These are phyloP conservation scores for Erythrobasidium hasegawianum DNA, from an alignment of 1,284 basidiomycete species.

Conservation along the genomic window DNA sequence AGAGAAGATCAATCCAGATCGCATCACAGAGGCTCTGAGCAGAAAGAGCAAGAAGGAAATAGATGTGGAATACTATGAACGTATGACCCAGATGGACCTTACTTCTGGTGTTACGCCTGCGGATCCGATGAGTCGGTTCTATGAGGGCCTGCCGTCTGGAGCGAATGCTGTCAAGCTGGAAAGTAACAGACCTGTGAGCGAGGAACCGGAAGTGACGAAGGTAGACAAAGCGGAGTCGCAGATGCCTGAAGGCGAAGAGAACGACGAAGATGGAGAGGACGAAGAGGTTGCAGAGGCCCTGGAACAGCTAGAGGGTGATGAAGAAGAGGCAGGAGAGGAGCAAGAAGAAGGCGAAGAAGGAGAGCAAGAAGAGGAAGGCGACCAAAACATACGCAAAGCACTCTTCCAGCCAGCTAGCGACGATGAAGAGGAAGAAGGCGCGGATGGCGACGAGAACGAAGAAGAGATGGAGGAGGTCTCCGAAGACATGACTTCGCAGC, in stretches of 20 bases:
- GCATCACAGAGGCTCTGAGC: slow-evolving; percentile 45
- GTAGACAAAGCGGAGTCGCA: slow-evolving; percentile 6
- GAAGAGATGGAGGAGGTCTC: neutral
- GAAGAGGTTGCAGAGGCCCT: slow-evolving; percentile 21
- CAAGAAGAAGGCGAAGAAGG: slow-evolving; percentile 1
- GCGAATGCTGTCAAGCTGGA: slow-evolving; percentile 24
- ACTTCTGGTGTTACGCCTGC: slow-evolving; percentile 39
- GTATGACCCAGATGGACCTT: slow-evolving; percentile 38
- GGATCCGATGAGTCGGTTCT: slow-evolving; percentile 42
- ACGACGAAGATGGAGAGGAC: slow-evolving; percentile 30
- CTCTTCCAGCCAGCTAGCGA: slow-evolving; percentile 12
- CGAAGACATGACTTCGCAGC: too few relatives aligned
- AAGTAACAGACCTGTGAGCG: neutral
- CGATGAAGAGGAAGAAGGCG: slow-evolving; percentile 19
- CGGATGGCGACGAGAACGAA: slow-evolving; percentile 18
- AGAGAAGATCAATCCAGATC: slow-evolving; percentile 66
- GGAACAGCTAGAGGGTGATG: slow-evolving; percentile 11
- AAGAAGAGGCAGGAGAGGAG: slow-evolving; percentile 13
- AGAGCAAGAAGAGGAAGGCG: neutral
- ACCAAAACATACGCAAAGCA: neutral
- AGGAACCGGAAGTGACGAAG: neutral
- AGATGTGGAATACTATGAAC: slow-evolving; percentile 29
- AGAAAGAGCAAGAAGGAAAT: slow-evolving; percentile 39
- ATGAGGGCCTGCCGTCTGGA: slow-evolving; percentile 37
- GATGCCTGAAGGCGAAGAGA: slow-evolving; percentile 14